phyloP scores from a whole-genome alignment of 257 asterid species.

The Solanum ossicruentum region DNA sequence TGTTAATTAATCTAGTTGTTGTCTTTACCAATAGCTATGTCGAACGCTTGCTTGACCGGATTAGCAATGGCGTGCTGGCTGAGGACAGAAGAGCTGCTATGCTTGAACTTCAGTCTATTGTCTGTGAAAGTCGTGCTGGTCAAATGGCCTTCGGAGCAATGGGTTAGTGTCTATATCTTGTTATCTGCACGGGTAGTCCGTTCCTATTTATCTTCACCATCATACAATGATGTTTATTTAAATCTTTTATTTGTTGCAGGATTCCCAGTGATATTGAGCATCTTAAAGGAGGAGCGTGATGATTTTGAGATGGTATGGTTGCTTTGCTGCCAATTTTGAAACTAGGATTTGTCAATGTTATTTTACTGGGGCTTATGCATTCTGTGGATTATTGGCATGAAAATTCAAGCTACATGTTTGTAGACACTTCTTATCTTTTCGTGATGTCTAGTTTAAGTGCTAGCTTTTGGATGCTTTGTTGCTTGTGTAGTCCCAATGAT shows the following conservation, averaged over 20 bases:
- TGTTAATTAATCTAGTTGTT: background rate
- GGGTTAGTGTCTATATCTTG: conserved; percentile 47
- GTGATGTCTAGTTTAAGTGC: background rate
- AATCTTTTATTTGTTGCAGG: conserved; percentile 35
- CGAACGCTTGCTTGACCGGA: conserved; percentile 92
- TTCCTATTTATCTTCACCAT: background rate
- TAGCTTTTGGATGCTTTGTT: background rate
- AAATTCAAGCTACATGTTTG: background rate
- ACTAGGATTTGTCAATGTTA: background rate
- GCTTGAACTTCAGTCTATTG: conserved; percentile 82
- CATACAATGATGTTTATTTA: conserved; percentile 1
- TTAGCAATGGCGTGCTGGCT: conserved; percentile 77
- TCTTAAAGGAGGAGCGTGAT: conserved; percentile 90
- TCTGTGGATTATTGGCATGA: background rate
- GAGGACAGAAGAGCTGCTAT: conserved; percentile 89
- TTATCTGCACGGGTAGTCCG: background rate
- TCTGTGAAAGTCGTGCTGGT: conserved; percentile 69
- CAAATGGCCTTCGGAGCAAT: conserved; percentile 96
- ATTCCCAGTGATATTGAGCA: conserved; percentile 68
- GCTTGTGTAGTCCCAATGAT: background rate
- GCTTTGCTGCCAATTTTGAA: background rate
- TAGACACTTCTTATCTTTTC: background rate
- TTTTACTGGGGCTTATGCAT: background rate
- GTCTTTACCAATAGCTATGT: conserved; percentile 48
- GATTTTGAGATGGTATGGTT: conserved; percentile 72